Base-by-base conservation (phyloP, 1,139 yeast species). In the Taphrina pruni region DNA sequence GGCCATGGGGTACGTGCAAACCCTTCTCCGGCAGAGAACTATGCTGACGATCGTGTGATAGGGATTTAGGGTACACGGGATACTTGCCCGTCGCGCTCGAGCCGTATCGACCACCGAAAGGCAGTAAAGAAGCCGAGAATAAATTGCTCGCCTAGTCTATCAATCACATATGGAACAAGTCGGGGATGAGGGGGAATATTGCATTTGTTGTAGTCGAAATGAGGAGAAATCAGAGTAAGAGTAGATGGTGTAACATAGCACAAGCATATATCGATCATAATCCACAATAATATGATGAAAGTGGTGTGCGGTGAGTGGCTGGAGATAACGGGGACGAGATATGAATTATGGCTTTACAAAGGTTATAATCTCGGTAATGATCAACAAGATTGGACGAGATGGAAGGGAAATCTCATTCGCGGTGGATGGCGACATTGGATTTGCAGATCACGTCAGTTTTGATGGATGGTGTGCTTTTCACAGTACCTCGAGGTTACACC, bases 21-120 rank as follows among this genome's bases (percentile, higher is more conserved):
- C 5, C 20, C 11, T n/a, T 6, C 8, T n/a, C 11, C 8, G 4
- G 9, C 20, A n/a, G 26, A 46, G 11, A 20, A 8, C 26, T 8
- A n/a, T 9, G n/a, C 9, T 51, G 58, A 35, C 58, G 35, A 17
- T 6, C 20, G 17, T 9, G 41, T 54, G n/a, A 9, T 54, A 54
- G 58, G 3, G 67, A 64, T 35, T 26, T 64, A 20, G 67, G 67
- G 12, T 64, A 64, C 39, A 43, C 67, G 8, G 67, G 67, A 21
- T 41, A 38, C 38, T n/a, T 64, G 55, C 67, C 67, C 17, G 61
- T 64, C 60, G 46, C 67, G 14, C 41, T 64, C 6, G 60, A 38
- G 12, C 61, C 60, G 7, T 64, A 64, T 46, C 20, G 67, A 55
- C 60, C 60, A 17, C 62, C 51, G 14, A n/a, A 17, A 32, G 62